These are phyloP conservation scores for Citrus medica DNA, from an alignment of 345 rosid genomes.

Conservation along the genomic window DNA sequence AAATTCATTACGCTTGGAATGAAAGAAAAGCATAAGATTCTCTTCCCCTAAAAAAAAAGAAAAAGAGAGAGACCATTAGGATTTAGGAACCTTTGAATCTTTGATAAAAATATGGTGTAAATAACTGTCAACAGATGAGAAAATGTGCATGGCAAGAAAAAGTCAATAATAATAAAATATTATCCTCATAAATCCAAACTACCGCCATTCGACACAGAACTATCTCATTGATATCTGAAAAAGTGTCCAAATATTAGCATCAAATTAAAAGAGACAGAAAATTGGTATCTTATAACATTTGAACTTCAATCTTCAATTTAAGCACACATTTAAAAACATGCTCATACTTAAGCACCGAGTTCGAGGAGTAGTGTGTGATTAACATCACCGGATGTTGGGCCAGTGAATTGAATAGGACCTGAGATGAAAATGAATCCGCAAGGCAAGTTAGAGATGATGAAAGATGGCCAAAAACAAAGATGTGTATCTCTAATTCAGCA, in stretches of 20 bases:
- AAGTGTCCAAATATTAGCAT: neutral
- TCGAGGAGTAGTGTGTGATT: conserved; percentile 76
- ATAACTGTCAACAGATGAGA: too few relatives aligned
- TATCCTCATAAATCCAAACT: too few relatives aligned
- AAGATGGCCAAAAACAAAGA: neutral
- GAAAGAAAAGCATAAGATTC: too few relatives aligned
- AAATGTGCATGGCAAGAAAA: too few relatives aligned
- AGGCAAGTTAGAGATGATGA: neutral
- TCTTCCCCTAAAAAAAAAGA: too few relatives aligned
- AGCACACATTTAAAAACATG: neutral
- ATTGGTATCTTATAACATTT: neutral
- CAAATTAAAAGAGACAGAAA: too few relatives aligned
- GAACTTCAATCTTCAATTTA: neutral
- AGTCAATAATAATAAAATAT: too few relatives aligned
- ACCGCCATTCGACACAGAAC: neutral
- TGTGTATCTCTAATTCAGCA: neutral
- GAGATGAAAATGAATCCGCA: neutral
- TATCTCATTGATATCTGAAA: neutral
- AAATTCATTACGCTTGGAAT: too few relatives aligned
- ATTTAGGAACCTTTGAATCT: too few relatives aligned
- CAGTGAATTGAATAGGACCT: conserved; percentile 94
- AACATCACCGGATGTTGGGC: conserved; percentile 58
- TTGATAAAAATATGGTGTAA: too few relatives aligned
- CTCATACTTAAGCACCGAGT: conserved; percentile 59
- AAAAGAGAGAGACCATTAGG: too few relatives aligned